Base-by-base conservation (phyloP, 225 moss, liverwort and hornwort genomes). In the Sphagnum contortum region DNA sequence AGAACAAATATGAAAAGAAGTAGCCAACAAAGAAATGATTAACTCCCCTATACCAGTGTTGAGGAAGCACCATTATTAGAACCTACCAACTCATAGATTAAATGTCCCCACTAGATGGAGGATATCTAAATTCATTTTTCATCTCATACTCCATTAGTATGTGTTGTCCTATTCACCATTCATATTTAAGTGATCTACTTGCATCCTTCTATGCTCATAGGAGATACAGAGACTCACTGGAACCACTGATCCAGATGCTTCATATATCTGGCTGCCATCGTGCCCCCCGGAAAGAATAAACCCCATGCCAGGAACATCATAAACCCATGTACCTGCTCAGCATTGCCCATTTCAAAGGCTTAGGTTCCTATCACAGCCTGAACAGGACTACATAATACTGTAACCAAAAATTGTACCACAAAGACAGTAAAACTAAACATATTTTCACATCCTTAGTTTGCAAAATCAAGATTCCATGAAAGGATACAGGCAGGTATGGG, bases 251-350 rank as follows among this genome's bases (percentile, higher is more conserved):
- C 82, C 70, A 98, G 74, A 66, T 91, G 90, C 81, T 98, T 98
- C 59, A 98, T 68, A 75, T 91, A 98, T 78, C 96, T 83, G 66
- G 96, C 90, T 66, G 87, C 87, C 68, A 98, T 80, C 55, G 89
- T 76, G 70, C 96, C 93, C 11, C 88, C 89, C 12, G 96, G 96
- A 68, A 98, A 88, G 68, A 98, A 76, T 57, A 98, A 67, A 63
- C 96, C 96, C 96, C 96, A 98, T n/a, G 92, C 96, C 60, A 93
- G 81, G 72, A 98, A 98, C 96, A 98, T 98, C 96, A 98, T 98
- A 72, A 98, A 98, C 52, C 96, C 96, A 82, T 98, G 96, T 67
- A 92, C 91, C 84, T 84, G 77, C 45, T 29, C 29, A 29, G 55
- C 6, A 67, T 47, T 29, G 29, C 29, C 29, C 29, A 29, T 29